Base-by-base conservation (phyloP, 1,284 basidiomycete species). In the Serendipita sp. region DNA sequence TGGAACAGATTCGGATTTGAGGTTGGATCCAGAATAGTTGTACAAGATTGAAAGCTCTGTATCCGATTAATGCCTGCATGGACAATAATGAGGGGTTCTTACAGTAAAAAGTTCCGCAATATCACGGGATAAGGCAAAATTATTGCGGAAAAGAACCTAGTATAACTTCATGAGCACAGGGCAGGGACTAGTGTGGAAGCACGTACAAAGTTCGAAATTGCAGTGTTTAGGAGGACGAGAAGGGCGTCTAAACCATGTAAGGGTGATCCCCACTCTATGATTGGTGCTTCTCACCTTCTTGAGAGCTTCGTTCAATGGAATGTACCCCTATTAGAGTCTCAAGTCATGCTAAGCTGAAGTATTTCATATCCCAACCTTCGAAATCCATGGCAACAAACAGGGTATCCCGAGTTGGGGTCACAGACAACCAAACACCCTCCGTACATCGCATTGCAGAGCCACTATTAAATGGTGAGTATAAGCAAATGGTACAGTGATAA, bases 361-460 rank as follows among this genome's bases (percentile, higher is more conserved):
- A 60, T 22, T 38, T 67, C 6, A 64, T 45, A 2, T 53, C 47
- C 35, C 61, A 42, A 76, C 82, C 82, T 75, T 84, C 83, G 64
- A 84, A 85, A 67, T 85, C 83, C 1, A 85, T 73, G 0, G 82
- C 78, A 3, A 85, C 82, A 12, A 84, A 73, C 17, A 85, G 69
- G 0, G 71, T 69, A 34, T 81, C 76, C 44, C 78, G 72, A 0
- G 82, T 83, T 0, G 83, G 83, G 2, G 83, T 83, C 12, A 65
- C 66, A 0, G 67, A 68, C 13, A 68, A 47, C 68, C 68, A 69
- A 12, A 67, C 68, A 32, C 61, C 62, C 34, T 62, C 62, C 5
- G 62, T 62, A 53, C 62, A 62, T 10, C 62, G 62, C 62, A 62
- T 62, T 17, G 62, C 62, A 3, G 62, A 62, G 34, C 53, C 53